phyloP scores from a whole-genome alignment of 129 eudicot species.

The Flaveria robusta region DNA sequence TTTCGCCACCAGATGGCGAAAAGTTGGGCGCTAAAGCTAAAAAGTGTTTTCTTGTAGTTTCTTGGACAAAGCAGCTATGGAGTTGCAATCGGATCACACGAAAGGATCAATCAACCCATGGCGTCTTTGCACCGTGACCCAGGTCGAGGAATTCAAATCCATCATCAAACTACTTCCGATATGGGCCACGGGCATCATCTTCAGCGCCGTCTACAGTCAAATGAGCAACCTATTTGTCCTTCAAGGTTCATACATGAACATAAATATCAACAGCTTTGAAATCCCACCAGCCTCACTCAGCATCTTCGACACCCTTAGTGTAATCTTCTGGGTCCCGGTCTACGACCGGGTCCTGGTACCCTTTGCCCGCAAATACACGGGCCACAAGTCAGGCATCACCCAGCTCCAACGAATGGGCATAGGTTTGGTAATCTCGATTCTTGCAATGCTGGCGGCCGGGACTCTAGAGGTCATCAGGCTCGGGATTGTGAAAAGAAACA shows the following conservation, averaged over 20 bases:
- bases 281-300: constrained; percentile 70
- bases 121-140: constrained; percentile 77
- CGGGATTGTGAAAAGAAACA: constrained; percentile 43
- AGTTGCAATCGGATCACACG: constrained; percentile 41
- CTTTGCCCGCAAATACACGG: constrained; percentile 52
- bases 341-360: constrained; percentile 58
- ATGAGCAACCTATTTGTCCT: constrained; percentile 60
- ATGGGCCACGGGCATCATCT: constrained; percentile 71
- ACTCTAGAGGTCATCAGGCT: constrained; percentile 58
- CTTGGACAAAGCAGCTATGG: constrained; percentile 74
- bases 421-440: constrained; percentile 61
- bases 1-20: background rate
- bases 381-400: constrained; percentile 57
- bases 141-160: constrained; percentile 72
- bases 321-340: constrained; percentile 68
- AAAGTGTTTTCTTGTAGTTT: constrained; percentile 40
- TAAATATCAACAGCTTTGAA: constrained; percentile 42
- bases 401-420: constrained; percentile 68
- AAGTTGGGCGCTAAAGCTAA: background rate
- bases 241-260: constrained; percentile 58
- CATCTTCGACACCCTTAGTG: constrained; percentile 64
- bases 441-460: constrained; percentile 69
- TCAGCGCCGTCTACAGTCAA: constrained; percentile 65
- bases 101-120: constrained; percentile 49
- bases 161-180: constrained; percentile 62